Base-by-base conservation (phyloP, 2,329 filamentous ascomycete species). In the Chaetomium sp. region DNA sequence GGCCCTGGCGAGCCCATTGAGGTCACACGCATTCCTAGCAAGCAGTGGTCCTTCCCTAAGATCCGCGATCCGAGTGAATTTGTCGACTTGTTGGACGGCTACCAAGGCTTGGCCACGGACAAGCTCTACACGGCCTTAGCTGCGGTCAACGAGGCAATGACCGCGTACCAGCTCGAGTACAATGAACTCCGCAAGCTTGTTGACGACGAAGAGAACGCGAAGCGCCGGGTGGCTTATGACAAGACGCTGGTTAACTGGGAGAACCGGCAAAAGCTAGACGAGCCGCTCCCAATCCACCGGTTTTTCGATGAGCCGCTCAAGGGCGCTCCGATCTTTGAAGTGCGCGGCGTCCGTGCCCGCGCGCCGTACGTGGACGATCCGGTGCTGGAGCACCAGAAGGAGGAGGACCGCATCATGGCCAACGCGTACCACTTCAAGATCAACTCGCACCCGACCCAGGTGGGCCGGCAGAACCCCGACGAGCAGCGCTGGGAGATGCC, bases 401-500 rank as follows among this genome's bases (percentile, higher is more conserved):
- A 74, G 52, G 78, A 86, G 65, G 81, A 85, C 68, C 74, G 74
- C 54, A 72, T 83, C 58, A 79, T 81, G 75, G 81, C 82, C 6
- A 74, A 79, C 58, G 74, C 77, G 1, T 86, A 85, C 63, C 77
- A 79, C 12, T 84, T 85, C 62, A 79, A 83, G 57, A 82, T 84
- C 61, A 81, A 85, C 61, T 74, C 78, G 8, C 78, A 81, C 51
- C 75, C 77, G 2, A 76, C 76, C 57, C 80, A 80, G 67, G 74
- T 84, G 56, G 81, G 81, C 19, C 73, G 74, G 38, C 84, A 86
- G 64, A 80, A 85, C 57, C 80, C 81, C 0, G 70, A 79, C 38
- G 75, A 73, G 8, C 81, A 85, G 61, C 71, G 74, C 40, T 70
- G 88, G 43, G 80, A 80, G 33, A 71, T 77, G 56, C 75, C 76